phyloP scores from a whole-genome alignment of 2,329 filamentous ascomycete genomes.

The Botrytis cinerea region DNA sequence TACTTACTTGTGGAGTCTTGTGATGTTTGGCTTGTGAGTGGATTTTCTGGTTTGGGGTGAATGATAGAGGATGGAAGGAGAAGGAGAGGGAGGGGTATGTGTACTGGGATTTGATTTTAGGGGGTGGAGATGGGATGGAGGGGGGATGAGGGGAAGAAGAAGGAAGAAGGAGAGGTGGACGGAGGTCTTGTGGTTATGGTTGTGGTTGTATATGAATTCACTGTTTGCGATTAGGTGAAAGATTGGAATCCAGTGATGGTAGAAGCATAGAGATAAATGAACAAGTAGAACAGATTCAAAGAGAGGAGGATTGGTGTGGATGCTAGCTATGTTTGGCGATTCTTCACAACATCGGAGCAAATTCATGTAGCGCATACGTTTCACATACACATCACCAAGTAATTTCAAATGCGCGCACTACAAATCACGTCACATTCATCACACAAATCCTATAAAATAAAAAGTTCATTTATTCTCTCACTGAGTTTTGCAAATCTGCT shows the following conservation, averaged over 20 bases:
- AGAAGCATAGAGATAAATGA: background rate
- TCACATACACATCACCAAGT: background rate
- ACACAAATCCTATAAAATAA: background rate
- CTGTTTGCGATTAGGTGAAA: background rate
- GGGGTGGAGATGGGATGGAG: background rate
- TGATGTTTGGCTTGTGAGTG: background rate
- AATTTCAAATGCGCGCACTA: background rate
- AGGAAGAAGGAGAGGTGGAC: background rate
- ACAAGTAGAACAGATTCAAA: fast-evolving
- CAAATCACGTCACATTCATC: background rate
- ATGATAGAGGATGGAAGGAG: background rate
- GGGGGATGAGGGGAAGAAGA: too few species aligned
- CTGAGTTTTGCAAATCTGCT: background rate
- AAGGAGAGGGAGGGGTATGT: background rate
- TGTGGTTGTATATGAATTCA: background rate
- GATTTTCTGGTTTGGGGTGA: background rate
- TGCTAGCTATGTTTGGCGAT: background rate
- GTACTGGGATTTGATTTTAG: background rate
- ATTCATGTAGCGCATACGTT: too few species aligned
- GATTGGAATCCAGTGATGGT: too few species aligned
- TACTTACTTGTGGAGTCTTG: background rate
- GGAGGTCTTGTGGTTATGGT: background rate
- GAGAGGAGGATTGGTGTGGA: background rate
- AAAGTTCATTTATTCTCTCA: background rate
- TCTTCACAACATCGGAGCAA: too few species aligned